A percentile compares a stretch with the other conserved stretches of the same genome.
These are phyloP conservation scores for Omphalotus olearius DNA, from an alignment of 1,284 basidiomycete species.

Conservation along the genomic window DNA sequence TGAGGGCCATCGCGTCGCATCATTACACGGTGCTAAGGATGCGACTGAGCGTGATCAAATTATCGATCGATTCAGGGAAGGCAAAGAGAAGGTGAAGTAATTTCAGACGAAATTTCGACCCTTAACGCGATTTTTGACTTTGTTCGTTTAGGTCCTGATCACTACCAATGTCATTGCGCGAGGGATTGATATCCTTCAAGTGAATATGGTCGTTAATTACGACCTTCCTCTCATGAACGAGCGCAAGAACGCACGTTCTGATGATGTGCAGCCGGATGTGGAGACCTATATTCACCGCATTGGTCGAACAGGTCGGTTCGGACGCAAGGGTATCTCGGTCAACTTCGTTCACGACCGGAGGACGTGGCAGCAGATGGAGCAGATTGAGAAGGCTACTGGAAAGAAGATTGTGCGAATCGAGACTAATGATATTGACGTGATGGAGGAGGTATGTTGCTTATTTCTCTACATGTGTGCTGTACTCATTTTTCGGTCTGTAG, in stretches of 20 bases:
- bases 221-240: constrained; percentile 88
- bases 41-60: constrained; percentile 85
- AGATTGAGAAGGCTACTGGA: constrained; percentile 75
- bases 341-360: constrained; percentile 90
- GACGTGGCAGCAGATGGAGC: constrained; percentile 83
- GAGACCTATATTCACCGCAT: constrained; percentile 99
- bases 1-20: constrained; percentile 96
- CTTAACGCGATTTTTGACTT: neutral
- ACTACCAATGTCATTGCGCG: constrained; percentile 99
- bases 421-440: constrained; percentile 82
- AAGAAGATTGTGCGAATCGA: constrained; percentile 78
- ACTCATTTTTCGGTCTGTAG: constrained; percentile 27
- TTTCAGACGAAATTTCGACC: neutral
- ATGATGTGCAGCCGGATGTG: constrained; percentile 72
- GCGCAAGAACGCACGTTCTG: constrained; percentile 39
- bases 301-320: constrained; percentile 96
- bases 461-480: neutral
- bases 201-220: constrained; percentile 99
- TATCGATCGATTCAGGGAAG: constrained; percentile 95
- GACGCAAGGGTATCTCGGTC: constrained; percentile 92
- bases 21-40: constrained; percentile 93
- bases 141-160: constrained; percentile 59
- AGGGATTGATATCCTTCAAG: constrained; percentile 98
- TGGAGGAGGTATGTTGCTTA: constrained; percentile 68
- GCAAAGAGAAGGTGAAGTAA: constrained; percentile 81